A percentile compares a stretch with the other conserved stretches of the same genome.
Conservation (phyloP, 2,329 filamentous ascomycete genomes). For the Fusarium mexicanum region DNA sequence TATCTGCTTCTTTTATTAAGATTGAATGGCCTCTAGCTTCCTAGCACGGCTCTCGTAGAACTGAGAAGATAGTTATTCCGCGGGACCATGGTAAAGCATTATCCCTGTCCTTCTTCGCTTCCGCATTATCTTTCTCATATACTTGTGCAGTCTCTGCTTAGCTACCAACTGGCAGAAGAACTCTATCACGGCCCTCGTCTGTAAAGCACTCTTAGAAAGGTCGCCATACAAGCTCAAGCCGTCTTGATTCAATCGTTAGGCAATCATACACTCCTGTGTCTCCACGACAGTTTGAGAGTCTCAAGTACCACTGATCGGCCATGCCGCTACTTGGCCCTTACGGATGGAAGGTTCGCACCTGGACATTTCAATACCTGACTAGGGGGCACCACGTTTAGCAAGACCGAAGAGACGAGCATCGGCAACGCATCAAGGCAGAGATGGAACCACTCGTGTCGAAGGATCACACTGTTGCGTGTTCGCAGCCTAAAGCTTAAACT, state of each 20-base stretch:
- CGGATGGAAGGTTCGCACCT: neutral
- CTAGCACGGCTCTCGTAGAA: neutral
- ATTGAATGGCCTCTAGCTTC: neutral
- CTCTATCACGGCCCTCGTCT: neutral
- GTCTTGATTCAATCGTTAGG: neutral
- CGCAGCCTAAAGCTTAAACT: no score
- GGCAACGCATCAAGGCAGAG: neutral
- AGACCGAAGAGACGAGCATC: neutral
- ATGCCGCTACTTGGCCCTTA: neutral
- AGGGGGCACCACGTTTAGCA: neutral
- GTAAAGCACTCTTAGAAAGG: neutral
- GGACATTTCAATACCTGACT: neutral
- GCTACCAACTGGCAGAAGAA: no score
- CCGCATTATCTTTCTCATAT: accelerated
- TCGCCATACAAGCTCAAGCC: neutral
- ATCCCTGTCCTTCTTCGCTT: neutral
- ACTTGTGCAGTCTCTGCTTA: neutral
- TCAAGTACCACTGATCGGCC: neutral
- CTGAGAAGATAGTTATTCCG: neutral
- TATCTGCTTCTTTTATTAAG: neutral
- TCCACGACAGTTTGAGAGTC: neutral
- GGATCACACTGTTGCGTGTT: neutral
- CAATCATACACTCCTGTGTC: neutral
- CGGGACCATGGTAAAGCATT: neutral
- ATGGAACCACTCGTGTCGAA: neutral